Percentiles rank a stretch among this genome's conserved stretches.
Conservation (phyloP, 2,329 filamentous ascomycete genomes). For the Aplosporella prunicola region DNA sequence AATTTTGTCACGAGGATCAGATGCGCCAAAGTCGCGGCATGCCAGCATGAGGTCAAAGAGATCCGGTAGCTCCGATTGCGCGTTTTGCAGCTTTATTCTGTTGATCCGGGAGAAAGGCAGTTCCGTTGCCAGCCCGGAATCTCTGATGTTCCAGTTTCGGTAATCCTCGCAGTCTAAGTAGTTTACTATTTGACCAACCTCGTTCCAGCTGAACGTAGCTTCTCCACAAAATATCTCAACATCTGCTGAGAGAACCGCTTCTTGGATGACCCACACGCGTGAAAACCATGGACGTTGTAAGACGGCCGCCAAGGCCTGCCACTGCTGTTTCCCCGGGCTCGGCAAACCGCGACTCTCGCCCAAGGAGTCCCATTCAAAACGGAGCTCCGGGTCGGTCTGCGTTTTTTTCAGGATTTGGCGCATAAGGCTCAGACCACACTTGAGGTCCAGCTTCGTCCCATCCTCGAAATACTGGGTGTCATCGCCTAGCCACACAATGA, state of each 20-base stretch:
- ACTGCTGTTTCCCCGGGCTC: conserved; percentile 2
- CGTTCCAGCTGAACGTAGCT: conserved; percentile 8
- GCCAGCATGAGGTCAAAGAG: conserved; percentile 9
- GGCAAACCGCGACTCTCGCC: not conserved
- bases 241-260: conserved; percentile 17
- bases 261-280: conserved; percentile 23
- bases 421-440: conserved; percentile 1
- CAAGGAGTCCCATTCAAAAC: conserved; percentile 4
- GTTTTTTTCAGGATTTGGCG: conserved; percentile 4
- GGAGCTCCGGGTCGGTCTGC: not conserved
- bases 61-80: not conserved
- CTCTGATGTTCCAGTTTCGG: not conserved
- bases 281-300: conserved; percentile 18
- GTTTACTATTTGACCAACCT: conserved; percentile 5
- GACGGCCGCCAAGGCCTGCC: conserved; percentile 7
- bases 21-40: conserved; percentile 11
- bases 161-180: conserved; percentile 9
- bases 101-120: conserved; percentile 10
- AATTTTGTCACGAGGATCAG: conserved; percentile 22
- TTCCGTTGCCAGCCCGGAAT: conserved; percentile 2
- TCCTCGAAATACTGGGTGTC: conserved; percentile 20
- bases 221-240: conserved; percentile 7
- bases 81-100: conserved; percentile 9
- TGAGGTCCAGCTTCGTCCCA: not conserved
- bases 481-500: conserved; percentile 24